phyloP scores from a whole-genome alignment of 371 early-diverging fungal species.

The Mortierella sp. region DNA sequence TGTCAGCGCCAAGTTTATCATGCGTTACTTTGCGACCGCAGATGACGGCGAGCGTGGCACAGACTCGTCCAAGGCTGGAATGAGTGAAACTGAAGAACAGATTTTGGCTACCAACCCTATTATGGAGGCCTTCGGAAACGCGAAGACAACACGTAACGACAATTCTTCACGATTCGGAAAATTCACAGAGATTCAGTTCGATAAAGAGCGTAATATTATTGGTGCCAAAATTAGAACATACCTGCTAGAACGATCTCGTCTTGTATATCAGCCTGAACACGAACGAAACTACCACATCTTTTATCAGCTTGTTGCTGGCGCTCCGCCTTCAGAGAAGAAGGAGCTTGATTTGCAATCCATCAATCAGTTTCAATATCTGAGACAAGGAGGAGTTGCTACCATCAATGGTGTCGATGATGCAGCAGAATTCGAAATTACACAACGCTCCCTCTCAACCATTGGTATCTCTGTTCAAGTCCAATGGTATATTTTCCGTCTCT shows the following conservation, averaged over 20 bases:
- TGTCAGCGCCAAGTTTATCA: conserved; percentile 95
- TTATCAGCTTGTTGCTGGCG: conserved; percentile 95
- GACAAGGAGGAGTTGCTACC: conserved; percentile 85
- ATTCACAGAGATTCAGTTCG: conserved; percentile 96
- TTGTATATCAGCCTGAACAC: conserved; percentile 91
- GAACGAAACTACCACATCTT: conserved; percentile 99
- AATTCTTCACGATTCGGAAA: conserved; percentile 99
- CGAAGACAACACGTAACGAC: conserved; percentile 99
- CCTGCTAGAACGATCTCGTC: conserved; percentile 97
- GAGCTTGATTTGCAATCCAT: conserved; percentile 83
- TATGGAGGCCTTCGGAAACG: conserved; percentile 99
- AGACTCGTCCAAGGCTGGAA: conserved; percentile 58
- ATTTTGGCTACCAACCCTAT: conserved; percentile 98
- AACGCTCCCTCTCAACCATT: conserved; percentile 85
- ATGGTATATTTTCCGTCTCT: conserved; percentile 90
- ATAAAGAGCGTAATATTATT: conserved; percentile 83
- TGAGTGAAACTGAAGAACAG: conserved; percentile 88
- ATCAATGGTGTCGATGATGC: conserved; percentile 93
- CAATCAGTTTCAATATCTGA: conserved; percentile 86
- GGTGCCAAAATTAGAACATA: conserved; percentile 98
- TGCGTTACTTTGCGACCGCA: conserved; percentile 97
- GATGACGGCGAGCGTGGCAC: conserved; percentile 73
- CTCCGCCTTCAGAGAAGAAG: conserved; percentile 84
- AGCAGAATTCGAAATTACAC: conserved; percentile 90
- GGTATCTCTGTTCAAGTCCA: conserved; percentile 91